phyloP scores from a whole-genome alignment of 2,329 filamentous ascomycete species.

The Ceratocystis colombiana region DNA sequence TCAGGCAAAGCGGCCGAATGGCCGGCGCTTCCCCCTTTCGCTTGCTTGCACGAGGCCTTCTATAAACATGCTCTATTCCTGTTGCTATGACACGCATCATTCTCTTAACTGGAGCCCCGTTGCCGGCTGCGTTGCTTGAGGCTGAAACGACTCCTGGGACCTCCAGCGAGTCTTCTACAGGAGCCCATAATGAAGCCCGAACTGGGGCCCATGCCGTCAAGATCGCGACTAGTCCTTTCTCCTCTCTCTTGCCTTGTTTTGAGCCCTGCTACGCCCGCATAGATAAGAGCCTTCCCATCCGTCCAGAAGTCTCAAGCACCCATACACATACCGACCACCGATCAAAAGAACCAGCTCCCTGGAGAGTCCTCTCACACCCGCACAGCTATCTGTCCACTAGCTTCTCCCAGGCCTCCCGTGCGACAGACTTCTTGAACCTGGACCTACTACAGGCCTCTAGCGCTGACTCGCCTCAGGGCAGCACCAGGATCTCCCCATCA shows the following conservation, averaged over 20 bases:
- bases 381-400: slow-evolving; percentile 13
- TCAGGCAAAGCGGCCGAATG: not conserved
- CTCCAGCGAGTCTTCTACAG: not conserved
- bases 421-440: not conserved
- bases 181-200: not conserved
- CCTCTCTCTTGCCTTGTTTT: not conserved
- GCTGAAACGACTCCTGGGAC: not conserved
- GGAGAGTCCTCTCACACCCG: slow-evolving; percentile 20
- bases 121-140: not conserved
- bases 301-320: not conserved
- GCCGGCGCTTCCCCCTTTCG: not conserved
- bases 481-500: not conserved
- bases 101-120: slow-evolving; percentile 9
- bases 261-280: slow-evolving; percentile 18
- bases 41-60: not conserved
- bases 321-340: not conserved
- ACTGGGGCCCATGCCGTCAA: not conserved
- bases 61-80: not conserved
- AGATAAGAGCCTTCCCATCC: not conserved
- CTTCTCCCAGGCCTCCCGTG: slow-evolving; percentile 15
- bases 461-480: not conserved
- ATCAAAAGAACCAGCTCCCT: not conserved
- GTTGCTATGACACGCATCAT: slow-evolving; percentile 2
- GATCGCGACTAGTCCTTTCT: not conserved
- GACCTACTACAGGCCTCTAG: not conserved